Evolutionary conservation across 2,329 filamentous ascomycete species (phyloP).

Genomic region (Colletotrichum sp.): DNA sequence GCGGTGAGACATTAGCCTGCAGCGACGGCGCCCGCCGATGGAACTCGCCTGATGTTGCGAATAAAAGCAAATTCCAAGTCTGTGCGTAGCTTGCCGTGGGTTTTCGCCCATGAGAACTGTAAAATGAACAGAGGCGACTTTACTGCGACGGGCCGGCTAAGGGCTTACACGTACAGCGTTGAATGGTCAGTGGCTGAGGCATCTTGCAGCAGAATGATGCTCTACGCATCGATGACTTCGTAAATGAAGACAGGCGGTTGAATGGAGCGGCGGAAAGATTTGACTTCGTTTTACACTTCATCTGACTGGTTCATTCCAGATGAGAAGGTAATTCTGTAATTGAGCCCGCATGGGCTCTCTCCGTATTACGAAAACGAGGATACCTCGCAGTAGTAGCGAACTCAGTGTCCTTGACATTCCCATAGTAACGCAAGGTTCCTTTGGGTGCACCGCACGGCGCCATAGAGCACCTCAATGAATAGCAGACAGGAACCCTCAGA

Average conservation of each 20-base stretch:
- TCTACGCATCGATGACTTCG: background rate
- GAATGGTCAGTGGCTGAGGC: background rate
- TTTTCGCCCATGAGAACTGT: background rate
- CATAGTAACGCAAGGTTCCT: background rate
- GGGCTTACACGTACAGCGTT: background rate
- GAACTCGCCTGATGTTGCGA: background rate
- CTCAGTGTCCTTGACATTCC: background rate
- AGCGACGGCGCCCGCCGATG: background rate
- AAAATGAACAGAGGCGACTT: background rate
- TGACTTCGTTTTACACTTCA: background rate
- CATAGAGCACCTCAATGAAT: background rate
- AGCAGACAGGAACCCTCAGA: background rate
- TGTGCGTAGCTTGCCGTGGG: background rate
- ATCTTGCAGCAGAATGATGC: background rate
- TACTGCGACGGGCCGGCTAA: background rate
- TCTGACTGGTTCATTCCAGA: background rate
- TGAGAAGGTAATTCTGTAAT: background rate
- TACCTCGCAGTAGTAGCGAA: background rate
- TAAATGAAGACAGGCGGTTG: background rate
- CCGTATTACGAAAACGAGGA: background rate
- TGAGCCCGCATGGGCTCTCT: background rate
- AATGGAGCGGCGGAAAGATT: background rate
- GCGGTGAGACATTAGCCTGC: background rate
- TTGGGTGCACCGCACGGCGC: background rate
- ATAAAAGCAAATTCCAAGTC: background rate